phyloP scores from a whole-genome alignment of 1,284 basidiomycete species.

The Vanrija sp. region DNA sequence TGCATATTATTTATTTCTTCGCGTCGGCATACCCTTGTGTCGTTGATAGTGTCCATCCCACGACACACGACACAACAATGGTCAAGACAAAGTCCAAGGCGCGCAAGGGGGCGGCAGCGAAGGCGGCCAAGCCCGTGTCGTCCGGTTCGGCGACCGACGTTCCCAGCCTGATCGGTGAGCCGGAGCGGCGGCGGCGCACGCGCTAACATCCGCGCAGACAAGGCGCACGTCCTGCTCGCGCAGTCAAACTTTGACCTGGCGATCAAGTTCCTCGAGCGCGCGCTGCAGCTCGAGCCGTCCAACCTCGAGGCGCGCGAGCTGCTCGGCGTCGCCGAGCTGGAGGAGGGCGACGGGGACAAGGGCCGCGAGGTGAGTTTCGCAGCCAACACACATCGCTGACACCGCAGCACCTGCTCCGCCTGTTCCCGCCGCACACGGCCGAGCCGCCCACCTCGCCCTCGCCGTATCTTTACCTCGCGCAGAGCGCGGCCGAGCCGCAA shows the following conservation, averaged over 20 bases:
- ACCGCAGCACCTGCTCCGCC: slow-evolving; percentile 51
- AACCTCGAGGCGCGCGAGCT: slow-evolving; percentile 75
- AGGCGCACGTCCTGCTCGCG: slow-evolving; percentile 67
- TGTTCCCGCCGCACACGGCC: slow-evolving; percentile 56
- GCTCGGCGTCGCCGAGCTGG: slow-evolving; percentile 69
- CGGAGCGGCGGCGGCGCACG: too few species aligned
- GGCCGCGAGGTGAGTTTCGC: slow-evolving; percentile 63
- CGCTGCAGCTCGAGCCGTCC: slow-evolving; percentile 62
- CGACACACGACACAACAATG: slow-evolving; percentile 9
- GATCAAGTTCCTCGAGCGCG: slow-evolving; percentile 64
- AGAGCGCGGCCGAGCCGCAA: slow-evolving; percentile 68
- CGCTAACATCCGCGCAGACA: too few species aligned
- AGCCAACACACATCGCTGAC: not conserved
- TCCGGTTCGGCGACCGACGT: slow-evolving; percentile 16
- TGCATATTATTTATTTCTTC: too few species aligned
- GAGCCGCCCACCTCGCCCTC: slow-evolving; percentile 62
- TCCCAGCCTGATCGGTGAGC: slow-evolving; percentile 26
- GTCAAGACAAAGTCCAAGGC: slow-evolving; percentile 13
- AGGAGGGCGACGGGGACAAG: slow-evolving; percentile 68
- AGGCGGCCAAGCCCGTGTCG: slow-evolving; percentile 4
- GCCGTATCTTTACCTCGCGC: slow-evolving; percentile 85
- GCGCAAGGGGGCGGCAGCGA: not conserved
- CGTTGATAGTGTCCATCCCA: too few species aligned
- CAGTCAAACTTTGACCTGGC: slow-evolving; percentile 83
- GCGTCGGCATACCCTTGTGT: too few species aligned